Percentiles rank a stretch among this genome's conserved stretches.
phyloP scores from a whole-genome alignment of 371 early-diverging fungal species.

The Caulochytrium protostelioides region DNA sequence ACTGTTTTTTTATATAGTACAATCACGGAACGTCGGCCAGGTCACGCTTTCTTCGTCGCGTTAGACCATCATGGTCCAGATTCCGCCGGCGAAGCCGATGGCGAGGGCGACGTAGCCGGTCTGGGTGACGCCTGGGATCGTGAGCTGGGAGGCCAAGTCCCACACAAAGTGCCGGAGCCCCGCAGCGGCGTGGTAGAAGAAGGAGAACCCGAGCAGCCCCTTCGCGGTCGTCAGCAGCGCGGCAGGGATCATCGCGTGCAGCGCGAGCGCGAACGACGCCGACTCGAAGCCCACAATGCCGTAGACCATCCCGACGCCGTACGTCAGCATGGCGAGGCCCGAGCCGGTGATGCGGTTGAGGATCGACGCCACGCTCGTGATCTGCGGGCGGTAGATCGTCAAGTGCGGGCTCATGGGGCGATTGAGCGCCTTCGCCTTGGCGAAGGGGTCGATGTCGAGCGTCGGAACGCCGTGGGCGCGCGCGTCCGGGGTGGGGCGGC shows the following conservation, averaged over 20 bases:
- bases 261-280: slow-evolving; percentile 29
- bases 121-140: slow-evolving; percentile 50
- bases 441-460: slow-evolving; percentile 19
- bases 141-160: slow-evolving; percentile 50
- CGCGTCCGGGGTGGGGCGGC: too few species aligned
- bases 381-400: slow-evolving; percentile 68
- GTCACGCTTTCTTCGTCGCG: too few species aligned
- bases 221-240: slow-evolving; percentile 37
- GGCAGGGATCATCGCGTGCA: slow-evolving; percentile 28
- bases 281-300: slow-evolving; percentile 35
- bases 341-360: slow-evolving; percentile 57
- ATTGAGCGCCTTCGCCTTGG: slow-evolving; percentile 8
- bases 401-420: slow-evolving; percentile 71
- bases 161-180: slow-evolving; percentile 83
- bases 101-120: slow-evolving; percentile 63
- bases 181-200: slow-evolving; percentile 65
- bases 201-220: slow-evolving; percentile 40
- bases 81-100: too few species aligned
- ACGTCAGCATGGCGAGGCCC: slow-evolving; percentile 6
- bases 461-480: slow-evolving; percentile 18
- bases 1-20: too few species aligned
- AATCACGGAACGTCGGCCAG: too few species aligned
- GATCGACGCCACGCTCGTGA: slow-evolving; percentile 59
- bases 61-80: too few species aligned
- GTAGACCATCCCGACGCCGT: slow-evolving; percentile 41